Conservation (phyloP, 179 eudicot species). For the Beta macrorhiza region DNA sequence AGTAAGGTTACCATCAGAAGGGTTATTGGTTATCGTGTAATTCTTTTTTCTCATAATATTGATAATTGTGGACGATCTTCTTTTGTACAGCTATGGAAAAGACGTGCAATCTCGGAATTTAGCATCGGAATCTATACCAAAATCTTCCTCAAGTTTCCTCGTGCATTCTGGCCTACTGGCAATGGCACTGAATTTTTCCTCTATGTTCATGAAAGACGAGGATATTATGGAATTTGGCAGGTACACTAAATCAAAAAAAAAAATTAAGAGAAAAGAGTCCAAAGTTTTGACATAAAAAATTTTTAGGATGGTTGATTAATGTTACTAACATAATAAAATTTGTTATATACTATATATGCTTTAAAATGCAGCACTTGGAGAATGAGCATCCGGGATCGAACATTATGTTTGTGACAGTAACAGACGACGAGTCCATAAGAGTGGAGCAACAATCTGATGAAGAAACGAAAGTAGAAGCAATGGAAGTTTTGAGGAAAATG, state of each 20-base stretch:
- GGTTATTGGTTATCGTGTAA: background rate
- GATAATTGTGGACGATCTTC: background rate
- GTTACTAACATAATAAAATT: background rate
- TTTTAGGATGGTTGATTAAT: background rate
- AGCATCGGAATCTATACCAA: conserved; percentile 33
- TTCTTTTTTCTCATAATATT: no score
- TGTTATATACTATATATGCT: background rate
- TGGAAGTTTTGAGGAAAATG: conserved; percentile 38
- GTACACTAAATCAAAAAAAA: background rate
- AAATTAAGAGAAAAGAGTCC: background rate
- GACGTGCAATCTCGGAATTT: conserved; percentile 31
- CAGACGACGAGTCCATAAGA: conserved; percentile 32
- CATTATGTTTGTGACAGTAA: conserved; percentile 28
- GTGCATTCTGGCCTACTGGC: conserved; percentile 36
- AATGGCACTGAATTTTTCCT: conserved; percentile 35
- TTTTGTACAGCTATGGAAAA: conserved; percentile 33
- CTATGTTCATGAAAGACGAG: conserved; percentile 34
- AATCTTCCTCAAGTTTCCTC: conserved; percentile 37
- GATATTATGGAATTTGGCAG: conserved; percentile 44
- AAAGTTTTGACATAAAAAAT: background rate
- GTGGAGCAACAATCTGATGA: conserved; percentile 35
- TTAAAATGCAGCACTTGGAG: background rate
- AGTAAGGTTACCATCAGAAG: no score
- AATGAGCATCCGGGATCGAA: conserved; percentile 35
- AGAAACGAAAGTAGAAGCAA: conserved; percentile 35